These are phyloP conservation scores for Kodamaea kakaduensis DNA, from an alignment of 805 yeast species.

Conservation along the genomic window DNA sequence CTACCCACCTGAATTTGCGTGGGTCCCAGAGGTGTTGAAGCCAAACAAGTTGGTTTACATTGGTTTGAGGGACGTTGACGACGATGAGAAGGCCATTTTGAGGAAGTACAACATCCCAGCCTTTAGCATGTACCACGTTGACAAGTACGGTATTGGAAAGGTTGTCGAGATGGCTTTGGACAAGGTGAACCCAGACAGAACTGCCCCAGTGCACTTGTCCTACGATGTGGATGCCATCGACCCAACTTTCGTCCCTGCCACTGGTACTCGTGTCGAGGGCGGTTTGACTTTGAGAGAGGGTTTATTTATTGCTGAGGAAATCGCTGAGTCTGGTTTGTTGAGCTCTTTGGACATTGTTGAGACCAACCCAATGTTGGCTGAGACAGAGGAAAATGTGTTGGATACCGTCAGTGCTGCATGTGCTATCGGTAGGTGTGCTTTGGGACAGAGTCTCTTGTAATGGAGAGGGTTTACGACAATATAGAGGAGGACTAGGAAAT, in stretches of 20 bases:
- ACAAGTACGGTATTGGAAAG: constrained; percentile 85
- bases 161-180: constrained; percentile 90
- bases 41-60: constrained; percentile 80
- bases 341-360: constrained; percentile 90
- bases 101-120: constrained; percentile 73
- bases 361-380: constrained; percentile 85
- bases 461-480: not conserved
- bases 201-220: constrained; percentile 77
- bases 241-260: constrained; percentile 90
- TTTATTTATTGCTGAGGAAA: constrained; percentile 83
- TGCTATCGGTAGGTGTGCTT: constrained; percentile 87
- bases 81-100: constrained; percentile 74
- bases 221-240: constrained; percentile 97
- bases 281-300: constrained; percentile 95
- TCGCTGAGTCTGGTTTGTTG: constrained; percentile 85
- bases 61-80: constrained; percentile 91
- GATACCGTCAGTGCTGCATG: constrained; percentile 90
- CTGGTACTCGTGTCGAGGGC: constrained; percentile 97
- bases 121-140: constrained; percentile 93
- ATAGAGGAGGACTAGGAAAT: no score
- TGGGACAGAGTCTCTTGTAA: constrained; percentile 83
- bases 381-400: constrained; percentile 65
- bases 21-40: constrained; percentile 73
- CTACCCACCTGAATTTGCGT: constrained; percentile 69
- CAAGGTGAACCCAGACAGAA: constrained; percentile 64